Evolutionary conservation across 768 basidiomycete species (phyloP).

Genomic region (Tricholoma saponaceum): DNA sequence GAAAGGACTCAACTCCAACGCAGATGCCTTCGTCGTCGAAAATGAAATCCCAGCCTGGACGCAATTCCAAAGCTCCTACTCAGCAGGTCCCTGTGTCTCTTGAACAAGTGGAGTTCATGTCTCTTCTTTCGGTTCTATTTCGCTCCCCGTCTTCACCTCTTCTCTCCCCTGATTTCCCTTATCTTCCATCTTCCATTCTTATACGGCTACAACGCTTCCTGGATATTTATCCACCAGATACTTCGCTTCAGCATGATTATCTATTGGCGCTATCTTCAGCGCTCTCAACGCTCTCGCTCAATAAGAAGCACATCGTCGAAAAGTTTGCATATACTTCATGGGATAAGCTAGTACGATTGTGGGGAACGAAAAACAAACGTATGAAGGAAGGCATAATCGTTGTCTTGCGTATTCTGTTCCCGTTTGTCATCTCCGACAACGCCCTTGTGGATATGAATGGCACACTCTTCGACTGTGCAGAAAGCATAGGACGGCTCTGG

Average conservation of each 20-base stretch:
- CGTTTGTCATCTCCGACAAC: slow-evolving; percentile 51
- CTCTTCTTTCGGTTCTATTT: slow-evolving; percentile 58
- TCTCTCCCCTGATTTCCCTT: slow-evolving; percentile 35
- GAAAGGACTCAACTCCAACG: slow-evolving; percentile 17
- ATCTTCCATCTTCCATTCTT: slow-evolving; percentile 53
- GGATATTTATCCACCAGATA: slow-evolving; percentile 61
- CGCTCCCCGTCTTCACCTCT: slow-evolving; percentile 57
- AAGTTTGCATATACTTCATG: slow-evolving; percentile 61
- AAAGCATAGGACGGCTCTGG: slow-evolving; percentile 51
- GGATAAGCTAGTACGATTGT: slow-evolving; percentile 61
- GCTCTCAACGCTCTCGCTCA: slow-evolving; percentile 75
- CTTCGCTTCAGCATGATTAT: slow-evolving; percentile 75
- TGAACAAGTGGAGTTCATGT: slow-evolving; percentile 72
- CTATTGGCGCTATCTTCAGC: slow-evolving; percentile 64
- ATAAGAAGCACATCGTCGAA: slow-evolving; percentile 55
- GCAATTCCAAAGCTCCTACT: slow-evolving; percentile 10
- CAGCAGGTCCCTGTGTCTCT: slow-evolving; percentile 31
- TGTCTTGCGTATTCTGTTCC: slow-evolving; percentile 69
- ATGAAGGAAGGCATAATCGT: slow-evolving; percentile 78
- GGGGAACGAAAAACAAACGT: slow-evolving; percentile 72
- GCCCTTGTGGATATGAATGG: slow-evolving; percentile 8
- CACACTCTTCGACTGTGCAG: slow-evolving; percentile 35
- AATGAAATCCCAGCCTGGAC: slow-evolving; percentile 18
- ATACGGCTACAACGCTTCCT: slow-evolving; percentile 51
- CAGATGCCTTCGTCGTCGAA: slow-evolving; percentile 16